Evolutionary conservation across 305 asterid genomes (phyloP).

Genomic region (Withania somnifera): DNA sequence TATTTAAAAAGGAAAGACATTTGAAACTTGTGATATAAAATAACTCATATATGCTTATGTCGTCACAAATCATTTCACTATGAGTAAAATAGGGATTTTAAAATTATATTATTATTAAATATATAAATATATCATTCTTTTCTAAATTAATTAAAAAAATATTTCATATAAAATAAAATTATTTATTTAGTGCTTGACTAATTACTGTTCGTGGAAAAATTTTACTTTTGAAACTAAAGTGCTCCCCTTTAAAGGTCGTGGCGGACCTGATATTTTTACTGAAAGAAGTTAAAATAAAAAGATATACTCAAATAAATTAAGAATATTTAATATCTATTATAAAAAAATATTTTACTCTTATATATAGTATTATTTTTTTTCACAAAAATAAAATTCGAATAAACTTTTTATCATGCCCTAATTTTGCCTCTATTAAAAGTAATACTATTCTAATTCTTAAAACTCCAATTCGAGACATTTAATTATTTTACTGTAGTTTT

Average conservation of each 20-base stretch:
- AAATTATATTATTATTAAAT: too few species aligned
- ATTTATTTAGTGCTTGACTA: too few species aligned
- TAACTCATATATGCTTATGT: too few species aligned
- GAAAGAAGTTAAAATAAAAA: background rate
- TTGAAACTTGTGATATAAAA: too few species aligned
- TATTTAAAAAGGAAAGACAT: too few species aligned
- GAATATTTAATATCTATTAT: background rate
- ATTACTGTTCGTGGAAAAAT: too few species aligned
- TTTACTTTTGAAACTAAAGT: background rate
- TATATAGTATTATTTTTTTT: background rate
- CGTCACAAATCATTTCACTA: too few species aligned
- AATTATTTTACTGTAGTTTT: background rate
- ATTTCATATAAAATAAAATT: too few species aligned
- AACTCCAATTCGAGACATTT: background rate
- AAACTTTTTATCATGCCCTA: background rate
- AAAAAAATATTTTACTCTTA: too few species aligned
- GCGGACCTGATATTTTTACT: background rate
- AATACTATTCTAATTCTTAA: accelerated
- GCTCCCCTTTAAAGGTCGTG: background rate
- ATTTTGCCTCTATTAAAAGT: accelerated
- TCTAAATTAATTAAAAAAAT: too few species aligned
- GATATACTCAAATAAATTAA: background rate
- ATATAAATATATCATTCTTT: too few species aligned
- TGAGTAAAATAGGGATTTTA: too few species aligned
- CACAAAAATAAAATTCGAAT: background rate